Base-by-base conservation (phyloP, 2,329 filamentous ascomycete genomes). In the Trichoderma pleuroti region DNA sequence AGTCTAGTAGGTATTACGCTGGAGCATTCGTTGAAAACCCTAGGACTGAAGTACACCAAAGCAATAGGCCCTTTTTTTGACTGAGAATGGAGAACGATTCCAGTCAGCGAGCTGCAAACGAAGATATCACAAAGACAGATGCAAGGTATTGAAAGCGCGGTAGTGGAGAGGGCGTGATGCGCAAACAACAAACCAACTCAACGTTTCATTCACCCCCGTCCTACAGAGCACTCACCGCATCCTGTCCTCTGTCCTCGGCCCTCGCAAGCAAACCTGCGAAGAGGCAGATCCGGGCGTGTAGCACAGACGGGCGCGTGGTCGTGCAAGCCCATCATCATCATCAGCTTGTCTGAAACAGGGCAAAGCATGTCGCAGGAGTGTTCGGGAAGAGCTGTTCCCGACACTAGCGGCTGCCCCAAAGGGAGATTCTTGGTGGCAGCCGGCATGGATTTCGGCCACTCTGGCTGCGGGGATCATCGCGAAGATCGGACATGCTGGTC, bases 371-470 rank as follows among this genome's bases (percentile, higher is more conserved):
- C 66, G 42, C 66, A 68, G 66, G 26, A 68, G 54, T 36, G 66
- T 61, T 61, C 56, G 66, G 66, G 56, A 68, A 68, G 39, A 52
- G 56, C 56, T 18, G 28, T 28, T 68, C 39, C 66, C 66, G 66
- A 26, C 39, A 16, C 54, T 46, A 68, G 66, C 66, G 66, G 66
- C 28, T 49, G 18, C 56, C 32, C 28, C 65, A 54, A 26, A 64
- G 21, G 34, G 34, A n/a, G 34, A 26, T 24, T 26, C 32, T n/a
- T 28, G 21, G 21, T 12, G 21, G 30, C 14, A 1, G 5, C 26
- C 60, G 26, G 60, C 8, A 64, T 14, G 28, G 61, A 46, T 34
- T 64, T 64, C 18, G 39, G 60, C 36, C 24, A 26, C 18, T 46
- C 28, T 18, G 14, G 24, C 36, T 63, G 36, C 60, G 60, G 39